A percentile compares a stretch with the other conserved stretches of the same genome.
These are phyloP conservation scores for Taiozyma sp. DNA, from an alignment of 1,139 yeast species.

Conservation along the genomic window DNA sequence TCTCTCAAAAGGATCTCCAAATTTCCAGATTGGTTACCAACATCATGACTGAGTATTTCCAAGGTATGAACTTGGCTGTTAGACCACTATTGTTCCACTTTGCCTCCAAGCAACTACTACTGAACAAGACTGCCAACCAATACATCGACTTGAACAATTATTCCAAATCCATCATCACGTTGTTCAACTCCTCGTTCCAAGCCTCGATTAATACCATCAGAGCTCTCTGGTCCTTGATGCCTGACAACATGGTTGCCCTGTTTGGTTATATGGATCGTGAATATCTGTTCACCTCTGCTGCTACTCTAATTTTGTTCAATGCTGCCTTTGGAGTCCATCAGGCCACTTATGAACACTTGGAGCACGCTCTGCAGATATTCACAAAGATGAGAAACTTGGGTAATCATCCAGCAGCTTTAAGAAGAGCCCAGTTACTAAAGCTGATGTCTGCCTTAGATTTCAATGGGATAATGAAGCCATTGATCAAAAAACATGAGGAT, in stretches of 20 bases:
- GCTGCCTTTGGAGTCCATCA: slow-evolving; percentile 83
- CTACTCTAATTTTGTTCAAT: slow-evolving; percentile 68
- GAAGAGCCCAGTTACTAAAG: slow-evolving; percentile 67
- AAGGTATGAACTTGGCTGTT: slow-evolving; percentile 78
- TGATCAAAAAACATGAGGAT: slow-evolving; percentile 55
- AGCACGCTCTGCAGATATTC: slow-evolving; percentile 65
- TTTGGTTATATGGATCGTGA: slow-evolving; percentile 92
- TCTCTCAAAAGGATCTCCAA: slow-evolving; percentile 45
- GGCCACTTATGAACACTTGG: slow-evolving; percentile 65
- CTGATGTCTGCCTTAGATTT: slow-evolving; percentile 62
- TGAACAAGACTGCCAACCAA: slow-evolving; percentile 42
- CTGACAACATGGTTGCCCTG: slow-evolving; percentile 73
- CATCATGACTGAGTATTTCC: slow-evolving; percentile 80
- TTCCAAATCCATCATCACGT: slow-evolving; percentile 60
- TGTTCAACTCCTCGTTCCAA: slow-evolving; percentile 76
- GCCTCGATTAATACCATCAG: slow-evolving; percentile 78
- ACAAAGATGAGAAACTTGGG: slow-evolving; percentile 73
- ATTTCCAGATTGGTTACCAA: slow-evolving; percentile 69
- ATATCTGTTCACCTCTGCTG: slow-evolving; percentile 74
- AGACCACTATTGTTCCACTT: slow-evolving; percentile 77
- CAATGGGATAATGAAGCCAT: slow-evolving; percentile 54
- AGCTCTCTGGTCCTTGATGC: slow-evolving; percentile 65
- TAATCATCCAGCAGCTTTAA: slow-evolving; percentile 69
- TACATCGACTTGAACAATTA: slow-evolving; percentile 65
- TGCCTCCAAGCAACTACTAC: slow-evolving; percentile 62